Base-by-base conservation (phyloP, 129 eudicot species). In the Helianthus tuberosus region DNA sequence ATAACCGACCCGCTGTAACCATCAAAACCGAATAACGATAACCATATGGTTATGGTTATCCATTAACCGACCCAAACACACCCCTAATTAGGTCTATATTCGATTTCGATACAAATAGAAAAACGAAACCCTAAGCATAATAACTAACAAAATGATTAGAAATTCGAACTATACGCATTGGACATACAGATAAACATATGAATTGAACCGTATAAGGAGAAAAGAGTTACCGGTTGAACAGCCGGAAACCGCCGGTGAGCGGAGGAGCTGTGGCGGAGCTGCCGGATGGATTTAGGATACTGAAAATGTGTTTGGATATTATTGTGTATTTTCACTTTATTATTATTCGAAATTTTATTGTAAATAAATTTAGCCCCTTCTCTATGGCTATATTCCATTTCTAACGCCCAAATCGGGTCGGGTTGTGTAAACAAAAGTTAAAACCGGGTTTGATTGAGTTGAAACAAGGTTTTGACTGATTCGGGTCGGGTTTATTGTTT, bases 191-290 rank as follows among this genome's bases (percentile, higher is more conserved):
- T 27, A 27, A 27, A 27, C 32, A 0, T 27, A 27, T 27, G 27
- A 47, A 27, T 38, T 50, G 20, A 12, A 32, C 36, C 4, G 36
- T 32, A 64, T 13, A 17, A 51, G 44, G 5, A 25, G 9, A 51
- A 47, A 43, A 12, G 8, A 57, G 9, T 77, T 68, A 68, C 75
- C 64, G 52, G n/a, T 55, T 16, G 4, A 58, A 51, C 0, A 3
- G 14, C 59, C 59, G 68, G 67, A 76, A 58, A 68, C 47, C 54
- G 64, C 64, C 81, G 70, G 60, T 59, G 70, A 47, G 17, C 70
- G 64, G 81, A 48, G 67, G 75, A 58, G 67, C 63, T 27, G 10
- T 39, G 69, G 43, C 17, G 81, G 39, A 6, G 68, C 39, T 25
- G 51, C 11, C 32, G 63, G 69, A 57, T 68, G 81, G 57, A 69